Evolutionary conservation across 148 eudicot species (phyloP), one percentile per base, ranked within the genome.

Genomic region (Camellia granthamiana): DNA sequence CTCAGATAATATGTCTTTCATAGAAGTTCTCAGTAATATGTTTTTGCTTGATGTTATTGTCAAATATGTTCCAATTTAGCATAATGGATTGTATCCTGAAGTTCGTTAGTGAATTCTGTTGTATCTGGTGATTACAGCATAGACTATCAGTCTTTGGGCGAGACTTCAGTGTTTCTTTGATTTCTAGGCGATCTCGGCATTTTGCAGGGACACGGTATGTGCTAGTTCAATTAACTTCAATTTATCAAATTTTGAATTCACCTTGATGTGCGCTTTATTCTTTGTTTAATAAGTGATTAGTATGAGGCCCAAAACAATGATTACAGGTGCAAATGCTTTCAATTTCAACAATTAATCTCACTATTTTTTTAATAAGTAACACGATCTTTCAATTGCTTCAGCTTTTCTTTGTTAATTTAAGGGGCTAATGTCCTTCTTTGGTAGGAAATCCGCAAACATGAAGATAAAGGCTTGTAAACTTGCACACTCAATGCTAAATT

Each of bases 151-250:
- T 94, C 51, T 97, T 90, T 88, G 99, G 99, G 76, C 92, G 93
- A 78, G 99, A 94, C 82, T 92, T 96, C 85, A 92, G 97, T 76
- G 93, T 93, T 81, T 77, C 97, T 79, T 80, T 97, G 86, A 77
- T 97, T 55, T 88, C 99, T 76, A 90, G 98, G 82, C 92, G 99
- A 43, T 97, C 99, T 80, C 97, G 98, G 69, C 98, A 94, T 88
- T 97, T 97, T 89, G 99, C 98, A 6, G 99, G 99, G 75, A 97
- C 99, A 72, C 90, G 99, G 99, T 97, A 93, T 70, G 83, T 67
- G 62, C 38, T 79, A 16, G 74, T 64, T 79, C 51, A 79, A 42
- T 30, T 65, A 72, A 16, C 42, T 41, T 68, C n/a, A 19, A 19
- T 58, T 66, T 78, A 11, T 59, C 67, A 49, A 9, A 16, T 54